Base-by-base conservation (phyloP, 306 rosid species). In the Trifolium subterraneum region DNA sequence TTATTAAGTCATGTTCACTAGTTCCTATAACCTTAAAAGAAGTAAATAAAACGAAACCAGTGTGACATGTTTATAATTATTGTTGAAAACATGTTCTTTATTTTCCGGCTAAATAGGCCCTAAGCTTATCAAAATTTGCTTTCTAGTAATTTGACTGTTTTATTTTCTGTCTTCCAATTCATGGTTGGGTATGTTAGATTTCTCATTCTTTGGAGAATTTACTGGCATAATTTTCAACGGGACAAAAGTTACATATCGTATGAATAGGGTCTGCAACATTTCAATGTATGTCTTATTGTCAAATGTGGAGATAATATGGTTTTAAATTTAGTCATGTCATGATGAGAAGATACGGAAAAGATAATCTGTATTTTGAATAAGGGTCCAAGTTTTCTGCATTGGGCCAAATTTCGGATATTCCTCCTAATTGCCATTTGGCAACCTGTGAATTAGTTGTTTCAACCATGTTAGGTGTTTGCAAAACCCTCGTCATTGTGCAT, bases 201-300 rank as follows among this genome's bases (percentile, higher is more conserved):
- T 54, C 47, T 71, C 29, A 20, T 33, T n/a, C 18, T 68, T 68
- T 44, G 1, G 75, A 0, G 75, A 73, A 27, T 47, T 39, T 22
- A 41, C 25, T 62, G 44, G 8, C 8, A 10, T 44, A 41, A 31
- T 69, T 69, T 80, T 51, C 3, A 13, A 12, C 12, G 22, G 63
- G 20, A 66, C 42, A 1, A 12, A 47, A 39, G 52, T 68, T 41
- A 33, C 13, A 44, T 35, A 3, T n/a, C 3, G 2, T 23, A n/a
- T 4, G 0, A 19, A 5, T 71, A 45, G 47, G 68, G 58, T 41
- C 50, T 18, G 19, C 59, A 56, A 18, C 5, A 15, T 25, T 55
- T 70, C 68, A 56, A 36, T 70, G 50, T 71, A 55, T 76, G 35
- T 18, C 16, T 80, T 54, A 5, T 55, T 69, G 50, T 70, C 73